Base-by-base conservation (phyloP, 2,329 filamentous ascomycete species). In the Colletotrichum higginsianum region DNA sequence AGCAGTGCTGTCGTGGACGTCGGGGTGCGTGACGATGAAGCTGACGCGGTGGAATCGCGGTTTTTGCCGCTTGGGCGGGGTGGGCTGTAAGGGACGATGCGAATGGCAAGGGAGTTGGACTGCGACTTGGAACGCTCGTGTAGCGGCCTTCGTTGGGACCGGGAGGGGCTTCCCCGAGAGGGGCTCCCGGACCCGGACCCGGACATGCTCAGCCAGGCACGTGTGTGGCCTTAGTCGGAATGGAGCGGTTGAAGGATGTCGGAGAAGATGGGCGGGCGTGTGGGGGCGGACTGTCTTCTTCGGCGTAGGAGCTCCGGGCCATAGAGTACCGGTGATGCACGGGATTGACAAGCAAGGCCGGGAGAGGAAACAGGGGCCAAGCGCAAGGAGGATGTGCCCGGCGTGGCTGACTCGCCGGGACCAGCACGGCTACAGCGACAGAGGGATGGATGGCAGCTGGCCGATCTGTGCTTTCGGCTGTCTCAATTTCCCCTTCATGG, bases 71-170 rank as follows among this genome's bases (percentile, higher is more conserved):
- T 80, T 56, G 80, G 78, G 60, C 82, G 81, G 9, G 85, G 84
- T 55, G 85, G 85, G 26, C 85, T 84, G 74, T 87, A 86, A 23
- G 85, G 85, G 61, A 87, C 86, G 66, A 87, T 75, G 61, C 86
- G 85, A 75, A 87, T 87, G 71, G 82, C 81, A 52, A 81, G 78
- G 50, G 77, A 78, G 75, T 82, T 85, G 75, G 80, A 82, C 75
- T 84, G 82, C 72, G 84, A 84, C 40, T 79, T 80, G 47, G 81
- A 80, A 66, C 81, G 81, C 76, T 84, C 81, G 73, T 82, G 80
- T 66, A 83, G 78, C 49, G 83, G 82, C 74, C 75, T 74, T 67
- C 74, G 78, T 75, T 75, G 78, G 76, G 76, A 75, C 75, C 75
- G 79, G 70, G 69, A 73, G 60, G 69, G 65, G 50, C 67, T 61